phyloP scores from a whole-genome alignment of 78 protist genomes.

The Guillardia theta region DNA sequence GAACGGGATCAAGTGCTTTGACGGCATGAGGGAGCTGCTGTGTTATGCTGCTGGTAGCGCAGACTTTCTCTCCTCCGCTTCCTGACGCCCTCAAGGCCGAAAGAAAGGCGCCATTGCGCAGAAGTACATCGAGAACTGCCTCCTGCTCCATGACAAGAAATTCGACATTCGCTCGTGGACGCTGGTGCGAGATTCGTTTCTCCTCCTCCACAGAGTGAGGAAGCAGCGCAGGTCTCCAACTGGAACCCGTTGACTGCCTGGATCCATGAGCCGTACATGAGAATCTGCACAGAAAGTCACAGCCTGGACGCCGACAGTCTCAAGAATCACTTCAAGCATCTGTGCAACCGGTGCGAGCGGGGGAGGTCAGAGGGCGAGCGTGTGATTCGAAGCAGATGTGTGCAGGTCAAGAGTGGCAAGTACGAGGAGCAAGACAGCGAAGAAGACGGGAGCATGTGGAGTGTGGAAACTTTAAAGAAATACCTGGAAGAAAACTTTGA shows the following conservation, averaged over 20 bases:
- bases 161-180: background rate
- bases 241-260: slow-evolving; percentile 41
- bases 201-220: no score
- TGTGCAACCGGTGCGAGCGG: slow-evolving; percentile 38
- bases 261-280: slow-evolving; percentile 19
- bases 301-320: background rate
- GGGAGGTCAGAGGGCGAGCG: no score
- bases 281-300: background rate
- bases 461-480: background rate
- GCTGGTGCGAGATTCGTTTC: no score
- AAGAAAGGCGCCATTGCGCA: background rate
- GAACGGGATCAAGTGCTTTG: background rate
- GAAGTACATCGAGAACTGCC: background rate
- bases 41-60: no score
- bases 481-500: background rate
- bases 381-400: no score
- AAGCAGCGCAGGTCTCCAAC: no score
- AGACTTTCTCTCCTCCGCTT: no score
- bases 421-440: background rate
- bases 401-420: background rate
- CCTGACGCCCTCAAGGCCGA: background rate
- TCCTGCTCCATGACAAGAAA: background rate
- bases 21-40: background rate
- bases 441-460: slow-evolving; percentile 10
- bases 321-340: slow-evolving; percentile 16